Percentiles rank a stretch among this genome's conserved stretches.
Conservation (phyloP, 2,329 filamentous ascomycete genomes). For the Alternaria sp. region DNA sequence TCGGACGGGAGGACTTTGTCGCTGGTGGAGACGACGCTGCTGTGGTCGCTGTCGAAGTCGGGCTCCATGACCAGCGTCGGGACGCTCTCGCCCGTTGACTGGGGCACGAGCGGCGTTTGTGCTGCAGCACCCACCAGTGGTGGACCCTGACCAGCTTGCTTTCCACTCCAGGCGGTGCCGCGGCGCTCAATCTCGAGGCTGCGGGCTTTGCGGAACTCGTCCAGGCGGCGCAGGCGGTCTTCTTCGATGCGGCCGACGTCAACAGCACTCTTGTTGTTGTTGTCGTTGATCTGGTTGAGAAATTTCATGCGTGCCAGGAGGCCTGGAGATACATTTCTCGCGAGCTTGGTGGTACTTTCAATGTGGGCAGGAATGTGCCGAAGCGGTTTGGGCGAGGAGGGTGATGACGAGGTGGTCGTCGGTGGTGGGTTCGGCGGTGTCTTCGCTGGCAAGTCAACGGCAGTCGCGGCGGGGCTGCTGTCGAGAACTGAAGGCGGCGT, state of each 20-base stretch:
- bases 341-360: conserved; percentile 45
- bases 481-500: conserved; percentile 27
- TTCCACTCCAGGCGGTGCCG: conserved; percentile 76
- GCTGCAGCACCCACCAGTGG: neutral
- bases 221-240: conserved; percentile 73
- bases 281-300: conserved; percentile 51
- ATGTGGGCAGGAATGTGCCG: conserved; percentile 26
- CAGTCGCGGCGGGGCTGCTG: conserved; percentile 34
- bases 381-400: conserved; percentile 24
- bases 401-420: conserved; percentile 18
- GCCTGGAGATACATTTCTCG: conserved; percentile 54
- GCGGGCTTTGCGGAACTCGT: conserved; percentile 69
- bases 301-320: conserved; percentile 56
- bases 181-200: conserved; percentile 68
- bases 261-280: conserved; percentile 33
- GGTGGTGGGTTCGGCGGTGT: conserved; percentile 19
- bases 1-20: conserved; percentile 62
- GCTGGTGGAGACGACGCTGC: conserved; percentile 62
- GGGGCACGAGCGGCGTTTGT: conserved; percentile 37
- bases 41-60: conserved; percentile 57
- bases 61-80: conserved; percentile 51
- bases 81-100: conserved; percentile 50
- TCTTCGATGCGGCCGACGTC: conserved; percentile 74
- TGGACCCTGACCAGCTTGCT: conserved; percentile 12
- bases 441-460: conserved; percentile 33